Conservation (phyloP, 2,329 filamentous ascomycete genomes). For the Drechmeria coniospora region DNA sequence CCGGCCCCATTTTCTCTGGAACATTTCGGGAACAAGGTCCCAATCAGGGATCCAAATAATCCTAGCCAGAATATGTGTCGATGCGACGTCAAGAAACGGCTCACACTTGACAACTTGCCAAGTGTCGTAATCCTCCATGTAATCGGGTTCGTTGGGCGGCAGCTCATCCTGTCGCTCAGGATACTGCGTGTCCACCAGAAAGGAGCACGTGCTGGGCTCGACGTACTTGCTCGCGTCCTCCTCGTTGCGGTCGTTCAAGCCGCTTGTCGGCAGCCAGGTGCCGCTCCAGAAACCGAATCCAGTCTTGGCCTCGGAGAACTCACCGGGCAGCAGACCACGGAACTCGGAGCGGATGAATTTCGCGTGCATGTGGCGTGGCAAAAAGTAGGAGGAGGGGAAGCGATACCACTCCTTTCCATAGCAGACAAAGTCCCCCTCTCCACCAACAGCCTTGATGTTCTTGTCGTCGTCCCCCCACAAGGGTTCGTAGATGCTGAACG, state of each 20-base stretch:
- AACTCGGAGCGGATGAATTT: conserved; percentile 92
- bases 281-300: conserved; percentile 64
- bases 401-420: conserved; percentile 97
- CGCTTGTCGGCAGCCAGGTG: conserved; percentile 66
- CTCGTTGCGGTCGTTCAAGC: conserved; percentile 84
- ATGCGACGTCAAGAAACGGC: conserved; percentile 64
- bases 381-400: conserved; percentile 83
- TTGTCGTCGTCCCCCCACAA: conserved; percentile 38
- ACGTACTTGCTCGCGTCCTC: conserved; percentile 82
- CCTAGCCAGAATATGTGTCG: conserved; percentile 58
- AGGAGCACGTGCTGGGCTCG: conserved; percentile 59
- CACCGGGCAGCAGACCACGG: conserved; percentile 71
- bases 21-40: conserved; percentile 50
- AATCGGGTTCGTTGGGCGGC: conserved; percentile 64
- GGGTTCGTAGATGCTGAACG: conserved; percentile 53
- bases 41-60: conserved; percentile 70
- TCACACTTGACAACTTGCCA: conserved; percentile 70
- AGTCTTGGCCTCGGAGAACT: conserved; percentile 61
- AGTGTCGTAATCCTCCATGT: conserved; percentile 52
- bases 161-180: conserved; percentile 32
- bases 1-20: conserved; percentile 65
- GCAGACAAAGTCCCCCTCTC: conserved; percentile 58
- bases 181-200: conserved; percentile 78
- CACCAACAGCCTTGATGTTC: conserved; percentile 31
- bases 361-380: conserved; percentile 67